Percentiles rank a stretch among this genome's conserved stretches.
Conservation (phyloP, 1,139 yeast genomes). For the Kazachstania sp. region DNA sequence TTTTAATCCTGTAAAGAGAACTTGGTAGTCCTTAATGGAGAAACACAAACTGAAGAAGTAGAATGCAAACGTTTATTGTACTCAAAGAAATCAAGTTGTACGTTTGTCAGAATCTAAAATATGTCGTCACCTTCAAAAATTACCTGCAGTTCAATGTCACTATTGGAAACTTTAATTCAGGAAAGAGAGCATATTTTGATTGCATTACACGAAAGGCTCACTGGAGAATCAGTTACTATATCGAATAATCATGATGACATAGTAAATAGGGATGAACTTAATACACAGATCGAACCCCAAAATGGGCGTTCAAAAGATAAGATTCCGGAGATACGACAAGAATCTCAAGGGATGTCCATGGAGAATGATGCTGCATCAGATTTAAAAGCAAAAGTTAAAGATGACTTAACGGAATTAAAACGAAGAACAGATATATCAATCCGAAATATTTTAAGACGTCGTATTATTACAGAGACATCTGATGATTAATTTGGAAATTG, state of each 20-base stretch:
- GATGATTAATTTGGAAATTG: background rate
- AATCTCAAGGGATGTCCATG: background rate
- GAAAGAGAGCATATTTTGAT: slow-evolving; percentile 11
- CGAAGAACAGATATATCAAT: slow-evolving; percentile 36
- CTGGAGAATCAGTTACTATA: background rate
- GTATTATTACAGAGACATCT: slow-evolving; percentile 21
- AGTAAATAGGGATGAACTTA: too few species aligned
- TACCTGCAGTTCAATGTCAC: slow-evolving; percentile 5
- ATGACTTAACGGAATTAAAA: slow-evolving; percentile 33
- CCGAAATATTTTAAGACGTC: slow-evolving; percentile 34
- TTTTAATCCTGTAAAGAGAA: too few species aligned
- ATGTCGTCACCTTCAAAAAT: too few species aligned
- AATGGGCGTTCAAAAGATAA: too few species aligned
- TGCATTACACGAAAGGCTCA: slow-evolving; percentile 2
- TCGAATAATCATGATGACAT: too few species aligned
- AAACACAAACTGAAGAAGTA: too few species aligned
- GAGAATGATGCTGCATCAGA: slow-evolving; percentile 32
- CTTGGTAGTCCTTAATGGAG: too few species aligned
- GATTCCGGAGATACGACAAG: too few species aligned
- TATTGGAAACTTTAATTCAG: slow-evolving; percentile 7
- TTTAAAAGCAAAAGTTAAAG: slow-evolving; percentile 34
- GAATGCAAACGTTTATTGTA: too few species aligned
- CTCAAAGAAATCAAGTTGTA: too few species aligned
- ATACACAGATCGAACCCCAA: too few species aligned
- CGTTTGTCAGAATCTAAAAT: too few species aligned